These are phyloP conservation scores for Pholiota adiposa DNA, from an alignment of 1,284 basidiomycete genomes.

Conservation along the genomic window DNA sequence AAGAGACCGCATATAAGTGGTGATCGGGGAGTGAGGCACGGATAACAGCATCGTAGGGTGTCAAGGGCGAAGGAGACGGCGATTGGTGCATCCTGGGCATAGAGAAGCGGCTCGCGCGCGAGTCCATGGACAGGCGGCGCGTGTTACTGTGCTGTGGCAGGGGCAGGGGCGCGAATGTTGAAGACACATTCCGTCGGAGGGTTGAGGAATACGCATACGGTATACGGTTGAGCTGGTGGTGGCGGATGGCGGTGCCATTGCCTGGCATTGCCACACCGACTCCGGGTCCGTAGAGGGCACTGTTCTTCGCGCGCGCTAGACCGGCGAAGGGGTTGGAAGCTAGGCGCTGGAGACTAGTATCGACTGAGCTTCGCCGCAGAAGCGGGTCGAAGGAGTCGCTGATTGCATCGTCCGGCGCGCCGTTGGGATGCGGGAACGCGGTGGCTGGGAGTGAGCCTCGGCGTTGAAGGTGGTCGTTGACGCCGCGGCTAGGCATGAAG, in stretches of 20 bases:
- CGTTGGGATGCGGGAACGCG: conserved; percentile 36
- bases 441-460: conserved; percentile 59
- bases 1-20: conserved; percentile 50
- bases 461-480: conserved; percentile 38
- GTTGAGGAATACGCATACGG: conserved; percentile 29
- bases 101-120: conserved; percentile 38
- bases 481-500: conserved; percentile 20
- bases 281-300: conserved; percentile 45
- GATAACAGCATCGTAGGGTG: conserved; percentile 40
- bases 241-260: conserved; percentile 17
- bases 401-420: conserved; percentile 31
- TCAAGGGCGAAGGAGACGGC: conserved; percentile 42
- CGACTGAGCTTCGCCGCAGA: conserved; percentile 61
- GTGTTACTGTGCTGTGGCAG: conserved; percentile 36
- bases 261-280: conserved; percentile 38
- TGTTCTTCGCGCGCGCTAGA: conserved; percentile 60
- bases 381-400: conserved; percentile 46
- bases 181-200: conserved; percentile 20
- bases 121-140: conserved; percentile 53
- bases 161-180: conserved; percentile 27
- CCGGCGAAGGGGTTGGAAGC: conserved; percentile 65
- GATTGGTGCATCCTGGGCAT: conserved; percentile 33
- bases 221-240: conserved; percentile 31
- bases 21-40: conserved; percentile 53
- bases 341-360: conserved; percentile 63